Conservation (phyloP, 2,329 filamentous ascomycete genomes). For the Colletotrichum endophyticum region DNA sequence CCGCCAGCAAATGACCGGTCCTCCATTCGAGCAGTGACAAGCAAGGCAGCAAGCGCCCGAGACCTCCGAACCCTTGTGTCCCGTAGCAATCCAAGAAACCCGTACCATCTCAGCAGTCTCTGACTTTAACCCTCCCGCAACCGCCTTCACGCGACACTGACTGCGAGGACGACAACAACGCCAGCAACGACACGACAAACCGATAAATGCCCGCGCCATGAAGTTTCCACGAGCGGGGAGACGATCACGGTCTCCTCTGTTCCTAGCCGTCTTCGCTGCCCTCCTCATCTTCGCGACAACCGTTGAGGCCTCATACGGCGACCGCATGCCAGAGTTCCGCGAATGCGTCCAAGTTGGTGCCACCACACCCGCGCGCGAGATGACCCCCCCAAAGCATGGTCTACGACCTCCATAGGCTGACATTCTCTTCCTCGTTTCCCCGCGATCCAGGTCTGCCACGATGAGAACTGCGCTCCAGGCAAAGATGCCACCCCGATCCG, state of each 20-base stretch:
- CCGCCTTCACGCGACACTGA: not conserved
- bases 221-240: slow-evolving; percentile 17
- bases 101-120: not conserved
- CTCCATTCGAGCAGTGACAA: slow-evolving; percentile 1
- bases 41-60: not conserved
- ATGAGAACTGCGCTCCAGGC: slow-evolving; percentile 77
- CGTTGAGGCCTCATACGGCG: slow-evolving; percentile 78
- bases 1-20: not conserved
- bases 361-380: not conserved
- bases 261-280: slow-evolving; percentile 36
- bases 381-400: not conserved
- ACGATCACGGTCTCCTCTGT: slow-evolving; percentile 17
- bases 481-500: slow-evolving; percentile 68
- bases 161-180: not conserved
- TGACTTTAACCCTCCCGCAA: not conserved
- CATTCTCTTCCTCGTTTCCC: not conserved
- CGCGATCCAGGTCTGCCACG: slow-evolving; percentile 70
- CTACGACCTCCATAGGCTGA: not conserved
- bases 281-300: slow-evolving; percentile 43
- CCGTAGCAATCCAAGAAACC: not conserved
- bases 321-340: slow-evolving; percentile 84
- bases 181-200: not conserved
- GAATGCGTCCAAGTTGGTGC: slow-evolving; percentile 79
- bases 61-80: slow-evolving; percentile 16
- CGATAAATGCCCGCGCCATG: slow-evolving; percentile 20